A percentile compares a stretch with the other conserved stretches of the same genome.
Conservation (phyloP, 352 stramenopile species). For the Globisporangium takayamanum region DNA sequence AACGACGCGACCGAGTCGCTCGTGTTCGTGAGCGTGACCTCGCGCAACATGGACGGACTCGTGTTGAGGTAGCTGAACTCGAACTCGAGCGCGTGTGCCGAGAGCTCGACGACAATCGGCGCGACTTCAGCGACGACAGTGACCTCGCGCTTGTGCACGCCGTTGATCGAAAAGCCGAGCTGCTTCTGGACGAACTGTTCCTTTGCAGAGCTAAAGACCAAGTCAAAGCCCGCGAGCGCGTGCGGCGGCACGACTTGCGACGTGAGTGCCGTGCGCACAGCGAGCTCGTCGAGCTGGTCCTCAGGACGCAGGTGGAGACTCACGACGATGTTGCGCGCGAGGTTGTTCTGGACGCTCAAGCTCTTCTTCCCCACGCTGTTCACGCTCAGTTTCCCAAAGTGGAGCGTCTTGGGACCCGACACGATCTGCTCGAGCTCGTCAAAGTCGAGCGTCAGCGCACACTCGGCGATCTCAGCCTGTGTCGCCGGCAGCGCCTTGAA, state of each 20-base stretch:
- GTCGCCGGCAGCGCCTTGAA: constrained; percentile 87
- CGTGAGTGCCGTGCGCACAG: constrained; percentile 40
- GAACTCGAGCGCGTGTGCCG: constrained; percentile 49
- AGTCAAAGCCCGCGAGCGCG: constrained; percentile 83
- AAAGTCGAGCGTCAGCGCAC: constrained; percentile 49
- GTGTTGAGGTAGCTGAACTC: constrained; percentile 66
- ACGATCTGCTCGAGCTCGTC: constrained; percentile 69
- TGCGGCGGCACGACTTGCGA: constrained; percentile 85
- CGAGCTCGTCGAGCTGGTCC: constrained; percentile 49
- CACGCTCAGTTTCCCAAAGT: constrained; percentile 90
- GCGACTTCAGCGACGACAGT: constrained; percentile 84
- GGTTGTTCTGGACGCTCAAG: constrained; percentile 86
- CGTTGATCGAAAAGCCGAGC: constrained; percentile 85
- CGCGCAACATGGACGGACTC: constrained; percentile 37
- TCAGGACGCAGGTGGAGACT: constrained; percentile 34
- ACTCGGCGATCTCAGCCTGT: constrained; percentile 88
- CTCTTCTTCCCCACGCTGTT: constrained; percentile 73
- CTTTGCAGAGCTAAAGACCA: constrained; percentile 68
- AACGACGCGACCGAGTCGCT: constrained; percentile 88
- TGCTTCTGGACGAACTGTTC: constrained; percentile 85
- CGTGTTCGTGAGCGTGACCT: constrained; percentile 84
- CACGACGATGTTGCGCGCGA: constrained; percentile 80
- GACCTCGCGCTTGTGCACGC: constrained; percentile 76
- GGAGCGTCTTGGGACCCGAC: constrained; percentile 76
- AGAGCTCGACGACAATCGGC: constrained; percentile 80